A percentile compares a stretch with the other conserved stretches of the same genome.
Conservation (phyloP, 2,329 filamentous ascomycete species). For the Tolypocladium ophioglossoides region DNA sequence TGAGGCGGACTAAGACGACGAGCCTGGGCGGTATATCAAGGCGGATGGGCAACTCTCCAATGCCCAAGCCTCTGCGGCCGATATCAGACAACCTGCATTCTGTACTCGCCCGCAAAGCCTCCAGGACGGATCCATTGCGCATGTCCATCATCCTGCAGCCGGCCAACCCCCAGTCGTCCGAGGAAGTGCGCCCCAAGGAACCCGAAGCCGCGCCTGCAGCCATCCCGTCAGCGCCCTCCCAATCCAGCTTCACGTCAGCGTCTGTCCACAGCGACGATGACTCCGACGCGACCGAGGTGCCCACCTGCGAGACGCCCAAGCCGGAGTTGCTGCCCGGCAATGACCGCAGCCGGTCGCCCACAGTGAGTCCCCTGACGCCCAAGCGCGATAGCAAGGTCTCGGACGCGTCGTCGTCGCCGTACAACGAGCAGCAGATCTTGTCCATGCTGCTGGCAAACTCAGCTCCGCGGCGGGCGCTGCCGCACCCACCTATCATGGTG, state of each 20-base stretch:
- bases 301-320: constrained; percentile 6
- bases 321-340: constrained; percentile 2
- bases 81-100: constrained; percentile 12
- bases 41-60: background rate
- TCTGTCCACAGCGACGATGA: constrained; percentile 13
- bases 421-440: constrained; percentile 22
- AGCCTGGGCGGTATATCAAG: constrained; percentile 8
- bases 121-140: background rate
- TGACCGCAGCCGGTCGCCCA: constrained; percentile 3
- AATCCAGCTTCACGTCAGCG: constrained; percentile 14
- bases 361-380: constrained; percentile 4
- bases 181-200: constrained; percentile 9
- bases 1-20: constrained; percentile 11
- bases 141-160: constrained; percentile 2
- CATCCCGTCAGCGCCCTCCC: constrained; percentile 5
- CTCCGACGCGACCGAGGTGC: constrained; percentile 8
- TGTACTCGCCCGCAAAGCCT: background rate
- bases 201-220: background rate
- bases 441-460: constrained; percentile 16
- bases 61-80: constrained; percentile 7
- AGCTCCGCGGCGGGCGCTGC: constrained; percentile 14
- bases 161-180: constrained; percentile 3
- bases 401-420: constrained; percentile 18
- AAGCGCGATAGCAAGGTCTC: background rate
- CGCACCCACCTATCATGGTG: constrained; percentile 17